Conservation (phyloP, 2,329 filamentous ascomycete species). For the Chaetomiaceae sp. region DNA sequence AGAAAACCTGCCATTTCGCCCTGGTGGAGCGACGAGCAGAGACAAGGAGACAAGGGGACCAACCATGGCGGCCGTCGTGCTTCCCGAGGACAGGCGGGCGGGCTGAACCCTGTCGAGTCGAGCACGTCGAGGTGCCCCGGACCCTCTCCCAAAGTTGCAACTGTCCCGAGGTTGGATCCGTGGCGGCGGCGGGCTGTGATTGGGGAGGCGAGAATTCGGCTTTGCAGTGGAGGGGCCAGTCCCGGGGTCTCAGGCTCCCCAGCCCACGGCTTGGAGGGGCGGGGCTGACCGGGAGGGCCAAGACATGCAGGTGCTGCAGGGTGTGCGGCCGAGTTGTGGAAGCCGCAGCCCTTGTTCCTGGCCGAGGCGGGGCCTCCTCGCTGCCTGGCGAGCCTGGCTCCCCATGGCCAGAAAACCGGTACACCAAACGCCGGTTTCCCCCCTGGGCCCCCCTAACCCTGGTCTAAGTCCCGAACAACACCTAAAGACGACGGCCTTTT, state of each 20-base stretch:
- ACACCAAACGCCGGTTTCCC: too few species aligned
- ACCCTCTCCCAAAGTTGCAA: slow-evolving; percentile 15
- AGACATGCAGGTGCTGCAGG: slow-evolving; percentile 13
- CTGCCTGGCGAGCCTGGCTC: too few species aligned
- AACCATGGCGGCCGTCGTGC: slow-evolving; percentile 9
- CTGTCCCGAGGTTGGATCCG: slow-evolving; percentile 19
- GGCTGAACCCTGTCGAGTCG: slow-evolving; percentile 15
- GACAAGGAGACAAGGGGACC: too few species aligned
- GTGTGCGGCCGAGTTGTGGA: slow-evolving; percentile 6
- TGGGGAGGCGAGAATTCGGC: slow-evolving; percentile 8
- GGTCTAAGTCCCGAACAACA: too few species aligned
- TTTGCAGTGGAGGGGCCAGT: slow-evolving; percentile 13
- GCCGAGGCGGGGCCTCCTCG: too few species aligned
- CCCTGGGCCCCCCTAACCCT: too few species aligned
- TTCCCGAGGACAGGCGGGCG: slow-evolving; percentile 9
- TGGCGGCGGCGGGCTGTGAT: slow-evolving; percentile 12
- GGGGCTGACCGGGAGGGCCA: slow-evolving; percentile 14
- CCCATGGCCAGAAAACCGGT: too few species aligned
- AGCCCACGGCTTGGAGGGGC: too few species aligned
- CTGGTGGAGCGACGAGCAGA: slow-evolving; percentile 9
- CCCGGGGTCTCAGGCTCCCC: too few species aligned
- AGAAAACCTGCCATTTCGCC: slow-evolving; percentile 10
- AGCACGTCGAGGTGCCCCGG: slow-evolving; percentile 6
- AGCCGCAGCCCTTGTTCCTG: slow-evolving; percentile 10
- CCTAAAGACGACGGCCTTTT: too few species aligned